Evolutionary conservation across 73 alveolate species (phyloP), one percentile per base, ranked within the genome.

Genomic region (Symbiodinium natans): DNA sequence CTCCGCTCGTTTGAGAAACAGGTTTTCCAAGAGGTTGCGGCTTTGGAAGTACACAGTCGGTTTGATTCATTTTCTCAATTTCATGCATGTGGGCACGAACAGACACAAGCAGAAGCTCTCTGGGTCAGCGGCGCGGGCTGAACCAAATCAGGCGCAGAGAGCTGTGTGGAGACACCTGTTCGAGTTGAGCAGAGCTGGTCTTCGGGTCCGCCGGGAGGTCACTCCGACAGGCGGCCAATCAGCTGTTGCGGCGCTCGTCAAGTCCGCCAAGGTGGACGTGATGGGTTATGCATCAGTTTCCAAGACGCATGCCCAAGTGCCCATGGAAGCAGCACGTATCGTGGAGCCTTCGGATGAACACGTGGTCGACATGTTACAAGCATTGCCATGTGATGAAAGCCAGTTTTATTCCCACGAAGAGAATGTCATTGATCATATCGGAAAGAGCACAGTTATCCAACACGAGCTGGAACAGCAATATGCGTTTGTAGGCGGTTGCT

Each of bases 211-310:
- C 86, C 41, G 86, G 52, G 86, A 31, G 41, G 41, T 38, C 33
- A 9, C 46, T 31, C 86, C 43, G 86, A 75, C 86, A 31, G 46
- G 86, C 86, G 86, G 86, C 31, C 86, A 75, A 11, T 17, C 52
- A 7, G 86, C 86, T 10, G 43, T 75, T 34, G 41, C 43, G 46
- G 41, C 86, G 36, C 46, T 38, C 52, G 43, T 75, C 52, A 75
- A 75, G 43, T 17, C 31, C 42, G 86, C 46, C 27, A 21, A 38
- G 41, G n/a, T 75, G n/a, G 46, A 75, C 25, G 34, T 36, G 86
- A 17, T 17, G n/a, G 86, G 54, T n/a, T 75, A 75, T 75, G 86
- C 43, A 5, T 13, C 46, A 29, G 86, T 75, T 31, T 17, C 41
- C 68, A 52, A 52, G 68, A 52, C 68, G 68, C 56, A 43, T 43